Conservation (phyloP, 2,329 filamentous ascomycete genomes). For the Aspergillus costaricaensis region DNA sequence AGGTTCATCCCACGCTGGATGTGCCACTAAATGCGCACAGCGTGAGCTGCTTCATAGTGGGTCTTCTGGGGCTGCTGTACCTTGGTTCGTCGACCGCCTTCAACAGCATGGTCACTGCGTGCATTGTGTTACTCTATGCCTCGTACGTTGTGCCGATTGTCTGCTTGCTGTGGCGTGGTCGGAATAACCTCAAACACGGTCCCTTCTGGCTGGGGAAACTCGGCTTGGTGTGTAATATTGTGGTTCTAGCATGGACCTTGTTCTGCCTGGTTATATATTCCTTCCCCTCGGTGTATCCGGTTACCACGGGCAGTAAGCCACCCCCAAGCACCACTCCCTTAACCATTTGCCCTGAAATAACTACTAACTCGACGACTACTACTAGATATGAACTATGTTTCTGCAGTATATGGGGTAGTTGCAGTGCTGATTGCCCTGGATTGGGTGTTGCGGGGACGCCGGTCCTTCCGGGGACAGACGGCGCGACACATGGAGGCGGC, state of each 20-base stretch:
- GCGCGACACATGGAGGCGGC: constrained; percentile 7
- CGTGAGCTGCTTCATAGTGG: constrained; percentile 48
- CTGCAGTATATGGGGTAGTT: constrained; percentile 32
- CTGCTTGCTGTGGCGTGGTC: constrained; percentile 47
- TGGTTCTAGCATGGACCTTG: constrained; percentile 49
- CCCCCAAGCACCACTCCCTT: neutral
- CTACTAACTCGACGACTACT: neutral
- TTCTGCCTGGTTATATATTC: constrained; percentile 39
- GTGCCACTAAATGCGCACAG: constrained; percentile 51
- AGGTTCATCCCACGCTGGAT: constrained; percentile 44
- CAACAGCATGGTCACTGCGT: constrained; percentile 47
- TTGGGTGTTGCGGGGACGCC: constrained; percentile 33
- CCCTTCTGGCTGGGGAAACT: constrained; percentile 50
- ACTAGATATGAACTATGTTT: constrained; percentile 43
- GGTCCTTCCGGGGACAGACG: constrained; percentile 30
- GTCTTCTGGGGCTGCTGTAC: constrained; percentile 50
- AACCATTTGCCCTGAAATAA: neutral
- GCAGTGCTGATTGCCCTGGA: constrained; percentile 34
- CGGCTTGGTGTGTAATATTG: constrained; percentile 45
- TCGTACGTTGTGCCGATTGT: constrained; percentile 51
- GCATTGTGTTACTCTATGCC: constrained; percentile 51
- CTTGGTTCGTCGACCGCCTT: constrained; percentile 47
- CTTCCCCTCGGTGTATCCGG: constrained; percentile 36
- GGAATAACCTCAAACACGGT: constrained; percentile 45
- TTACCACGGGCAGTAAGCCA: constrained; percentile 31